phyloP scores from a whole-genome alignment of 2,329 filamentous ascomycete genomes.

The Sclerotinia spermophila region DNA sequence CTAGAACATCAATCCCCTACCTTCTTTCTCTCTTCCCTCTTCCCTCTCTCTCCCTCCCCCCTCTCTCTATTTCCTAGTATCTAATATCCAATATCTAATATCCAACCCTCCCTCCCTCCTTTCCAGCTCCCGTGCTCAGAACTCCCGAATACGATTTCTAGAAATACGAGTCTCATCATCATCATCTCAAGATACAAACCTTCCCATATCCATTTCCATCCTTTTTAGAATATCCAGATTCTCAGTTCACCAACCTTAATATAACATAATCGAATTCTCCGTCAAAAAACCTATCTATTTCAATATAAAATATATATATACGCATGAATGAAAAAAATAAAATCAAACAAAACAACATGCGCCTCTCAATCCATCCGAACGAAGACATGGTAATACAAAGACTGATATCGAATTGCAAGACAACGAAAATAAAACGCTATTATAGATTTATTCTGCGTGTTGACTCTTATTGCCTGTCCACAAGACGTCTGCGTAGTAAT shows the following conservation, averaged over 20 bases:
- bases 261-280: not conserved
- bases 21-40: not conserved
- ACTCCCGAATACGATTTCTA: not conserved
- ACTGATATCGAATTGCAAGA: not conserved
- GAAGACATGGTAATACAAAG: not conserved
- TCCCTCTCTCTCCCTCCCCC: not conserved
- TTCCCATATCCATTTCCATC: not conserved
- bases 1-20: not conserved
- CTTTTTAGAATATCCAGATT: not conserved
- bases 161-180: too few species aligned
- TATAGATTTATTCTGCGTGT: not conserved
- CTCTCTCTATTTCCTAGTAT: not conserved
- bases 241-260: not conserved
- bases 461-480: not conserved
- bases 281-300: not conserved
- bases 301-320: not conserved
- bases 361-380: too few species aligned
- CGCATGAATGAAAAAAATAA: not conserved
- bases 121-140: not conserved
- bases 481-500: not conserved
- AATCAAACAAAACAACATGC: not conserved
- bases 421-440: not conserved
- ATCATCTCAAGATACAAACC: not conserved
- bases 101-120: not conserved
- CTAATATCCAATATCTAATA: too few species aligned